Conservation (phyloP, 805 yeast genomes). For the Wickerhamomyces subpelliculosus region DNA sequence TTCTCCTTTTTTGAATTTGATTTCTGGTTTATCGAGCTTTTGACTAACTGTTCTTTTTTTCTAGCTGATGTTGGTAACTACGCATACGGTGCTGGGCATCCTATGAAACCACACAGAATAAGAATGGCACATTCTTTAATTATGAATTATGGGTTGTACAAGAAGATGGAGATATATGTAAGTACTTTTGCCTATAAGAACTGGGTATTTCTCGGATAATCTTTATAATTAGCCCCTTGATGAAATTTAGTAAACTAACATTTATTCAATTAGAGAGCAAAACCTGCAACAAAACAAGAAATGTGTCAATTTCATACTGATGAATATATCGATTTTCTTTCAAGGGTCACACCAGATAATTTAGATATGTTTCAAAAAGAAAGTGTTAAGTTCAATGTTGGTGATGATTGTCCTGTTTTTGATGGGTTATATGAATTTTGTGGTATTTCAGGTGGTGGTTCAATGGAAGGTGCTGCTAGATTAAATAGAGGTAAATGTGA, state of each 20-base stretch:
- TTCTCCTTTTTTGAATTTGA: too few relatives aligned
- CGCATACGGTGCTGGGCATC: slow-evolving; percentile 97
- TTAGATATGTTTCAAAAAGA: slow-evolving; percentile 82
- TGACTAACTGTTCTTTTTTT: slow-evolving; percentile 3
- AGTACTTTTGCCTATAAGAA: slow-evolving; percentile 4
- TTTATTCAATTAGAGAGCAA: slow-evolving; percentile 50
- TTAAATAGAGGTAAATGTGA: slow-evolving; percentile 78
- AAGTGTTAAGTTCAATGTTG: slow-evolving; percentile 88
- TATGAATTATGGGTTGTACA: slow-evolving; percentile 94
- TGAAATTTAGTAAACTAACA: slow-evolving; percentile 1
- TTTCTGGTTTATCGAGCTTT: too few relatives aligned
- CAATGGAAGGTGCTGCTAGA: slow-evolving; percentile 84
- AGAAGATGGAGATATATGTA: slow-evolving; percentile 89
- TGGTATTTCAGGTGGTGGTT: slow-evolving; percentile 80
- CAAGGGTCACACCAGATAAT: slow-evolving; percentile 89
- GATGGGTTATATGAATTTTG: slow-evolving; percentile 74
- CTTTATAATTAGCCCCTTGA: too few relatives aligned
- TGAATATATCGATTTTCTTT: slow-evolving; percentile 89
- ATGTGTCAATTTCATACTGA: slow-evolving; percentile 98
- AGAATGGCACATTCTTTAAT: slow-evolving; percentile 97
- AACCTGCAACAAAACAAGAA: slow-evolving; percentile 96
- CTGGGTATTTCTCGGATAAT: too few relatives aligned
- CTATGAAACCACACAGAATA: slow-evolving; percentile 98
- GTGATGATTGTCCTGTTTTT: slow-evolving; percentile 88
- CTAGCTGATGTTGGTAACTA: slow-evolving; percentile 89